phyloP scores from a whole-genome alignment of 1,284 basidiomycete genomes.

The Trichosporon sp. region DNA sequence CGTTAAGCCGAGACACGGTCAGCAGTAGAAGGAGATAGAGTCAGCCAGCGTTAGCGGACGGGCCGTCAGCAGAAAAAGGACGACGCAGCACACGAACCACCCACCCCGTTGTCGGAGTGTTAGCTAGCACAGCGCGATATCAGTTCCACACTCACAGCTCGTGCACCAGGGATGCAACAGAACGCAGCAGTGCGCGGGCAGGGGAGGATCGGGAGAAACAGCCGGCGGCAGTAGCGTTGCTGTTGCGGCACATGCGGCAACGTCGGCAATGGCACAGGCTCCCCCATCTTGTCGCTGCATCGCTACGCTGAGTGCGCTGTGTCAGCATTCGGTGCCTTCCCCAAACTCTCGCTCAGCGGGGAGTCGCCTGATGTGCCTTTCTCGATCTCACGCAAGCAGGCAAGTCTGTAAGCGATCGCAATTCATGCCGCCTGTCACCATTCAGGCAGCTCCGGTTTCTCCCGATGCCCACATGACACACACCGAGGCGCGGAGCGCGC shows the following conservation, averaged over 20 bases:
- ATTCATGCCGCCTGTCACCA: slow-evolving; percentile 10
- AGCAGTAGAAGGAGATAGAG: background rate
- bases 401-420: background rate
- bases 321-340: background rate
- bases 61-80: background rate
- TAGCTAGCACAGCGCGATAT: background rate
- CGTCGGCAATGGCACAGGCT: background rate
- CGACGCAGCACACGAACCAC: background rate
- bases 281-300: background rate
- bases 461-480: slow-evolving; percentile 8
- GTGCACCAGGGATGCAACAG: background rate
- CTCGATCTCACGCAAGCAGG: slow-evolving; percentile 10
- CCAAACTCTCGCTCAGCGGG: slow-evolving; percentile 3
- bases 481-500: slow-evolving; percentile 11
- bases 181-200: background rate
- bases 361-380: slow-evolving; percentile 1
- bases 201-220: slow-evolving; percentile 4
- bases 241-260: slow-evolving; percentile 12
- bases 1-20: background rate
- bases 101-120: slow-evolving; percentile 11
- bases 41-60: background rate
- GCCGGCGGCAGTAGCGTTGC: slow-evolving; percentile 11
- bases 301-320: background rate
- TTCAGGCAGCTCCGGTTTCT: slow-evolving; percentile 13
- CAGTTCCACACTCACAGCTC: background rate